Conservation (phyloP, 2,329 filamentous ascomycete species). For the Hymenoscyphus scutula region DNA sequence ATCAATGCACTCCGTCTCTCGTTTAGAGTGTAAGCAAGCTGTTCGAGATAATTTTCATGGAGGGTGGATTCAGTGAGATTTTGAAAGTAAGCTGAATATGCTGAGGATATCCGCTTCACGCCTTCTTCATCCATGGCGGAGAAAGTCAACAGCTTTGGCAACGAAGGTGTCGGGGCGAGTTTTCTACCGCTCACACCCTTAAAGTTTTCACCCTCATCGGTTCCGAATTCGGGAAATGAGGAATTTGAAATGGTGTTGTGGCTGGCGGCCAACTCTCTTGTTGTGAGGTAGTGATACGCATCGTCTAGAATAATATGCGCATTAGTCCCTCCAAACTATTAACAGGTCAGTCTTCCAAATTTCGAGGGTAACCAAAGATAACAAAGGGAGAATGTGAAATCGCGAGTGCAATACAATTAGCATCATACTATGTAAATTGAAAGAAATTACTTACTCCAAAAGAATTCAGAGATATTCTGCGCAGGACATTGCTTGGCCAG, state of each 20-base stretch:
- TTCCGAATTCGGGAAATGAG: too few relatives aligned
- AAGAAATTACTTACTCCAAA: constrained; percentile 20
- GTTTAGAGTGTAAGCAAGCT: constrained; percentile 15
- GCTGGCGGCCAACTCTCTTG: not conserved
- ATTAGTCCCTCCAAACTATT: not conserved
- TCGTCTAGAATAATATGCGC: constrained; percentile 13
- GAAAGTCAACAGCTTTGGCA: constrained; percentile 2
- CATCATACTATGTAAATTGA: too few relatives aligned
- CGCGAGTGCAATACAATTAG: too few relatives aligned
- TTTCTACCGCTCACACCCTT: not conserved
- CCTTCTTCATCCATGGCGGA: constrained; percentile 12
- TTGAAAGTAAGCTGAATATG: constrained; percentile 1
- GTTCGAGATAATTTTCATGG: not conserved
- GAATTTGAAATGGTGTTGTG: not conserved
- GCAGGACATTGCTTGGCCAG: constrained; percentile 16
- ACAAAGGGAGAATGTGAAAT: too few relatives aligned
- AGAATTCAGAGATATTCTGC: constrained; percentile 27
- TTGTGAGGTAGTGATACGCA: constrained; percentile 28
- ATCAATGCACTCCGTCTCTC: constrained; percentile 7
- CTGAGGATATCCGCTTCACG: not conserved
- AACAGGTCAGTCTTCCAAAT: too few relatives aligned
- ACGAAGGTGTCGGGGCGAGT: too few relatives aligned
- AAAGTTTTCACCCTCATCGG: not conserved
- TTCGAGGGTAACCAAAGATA: too few relatives aligned
- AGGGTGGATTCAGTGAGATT: not conserved